Percentiles rank a stretch among this genome's conserved stretches.
phyloP scores from a whole-genome alignment of 805 yeast species.

The Starmerella sirachaensis region DNA sequence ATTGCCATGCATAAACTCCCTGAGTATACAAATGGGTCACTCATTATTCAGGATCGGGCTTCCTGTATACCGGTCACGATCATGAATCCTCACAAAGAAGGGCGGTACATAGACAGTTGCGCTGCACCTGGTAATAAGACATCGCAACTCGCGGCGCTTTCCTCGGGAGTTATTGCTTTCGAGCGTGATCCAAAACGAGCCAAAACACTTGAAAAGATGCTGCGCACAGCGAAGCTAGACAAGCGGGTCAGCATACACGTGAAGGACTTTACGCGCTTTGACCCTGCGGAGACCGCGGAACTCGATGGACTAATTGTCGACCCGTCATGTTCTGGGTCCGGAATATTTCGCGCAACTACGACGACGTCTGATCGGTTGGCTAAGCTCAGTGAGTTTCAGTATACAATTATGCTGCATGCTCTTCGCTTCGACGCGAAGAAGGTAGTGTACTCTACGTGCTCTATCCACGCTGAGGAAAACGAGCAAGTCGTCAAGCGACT shows the following conservation, averaged over 20 bases:
- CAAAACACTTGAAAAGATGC: slow-evolving; percentile 60
- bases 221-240: slow-evolving; percentile 58
- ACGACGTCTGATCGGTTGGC: slow-evolving; percentile 40
- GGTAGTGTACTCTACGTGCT: slow-evolving; percentile 90
- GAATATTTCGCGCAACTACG: slow-evolving; percentile 51
- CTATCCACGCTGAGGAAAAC: slow-evolving; percentile 86
- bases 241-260: slow-evolving; percentile 34
- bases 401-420: slow-evolving; percentile 79
- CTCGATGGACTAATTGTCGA: slow-evolving; percentile 81
- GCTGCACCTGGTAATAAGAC: slow-evolving; percentile 99
- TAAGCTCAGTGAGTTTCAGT: slow-evolving; percentile 77
- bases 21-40: slow-evolving; percentile 59
- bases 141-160: slow-evolving; percentile 69
- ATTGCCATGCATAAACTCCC: slow-evolving; percentile 57
- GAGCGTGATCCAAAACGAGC: slow-evolving; percentile 74
- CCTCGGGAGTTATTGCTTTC: slow-evolving; percentile 50
- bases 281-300: slow-evolving; percentile 45
- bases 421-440: slow-evolving; percentile 54
- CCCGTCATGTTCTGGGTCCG: slow-evolving; percentile 97
- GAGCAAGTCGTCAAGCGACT: slow-evolving; percentile 81
- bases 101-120: slow-evolving; percentile 70
- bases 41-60: slow-evolving; percentile 91
- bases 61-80: slow-evolving; percentile 93
- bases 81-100: slow-evolving; percentile 40
- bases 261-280: slow-evolving; percentile 50